Evolutionary conservation across 768 basidiomycete species (phyloP).

Genomic region (Clavulina sp.): DNA sequence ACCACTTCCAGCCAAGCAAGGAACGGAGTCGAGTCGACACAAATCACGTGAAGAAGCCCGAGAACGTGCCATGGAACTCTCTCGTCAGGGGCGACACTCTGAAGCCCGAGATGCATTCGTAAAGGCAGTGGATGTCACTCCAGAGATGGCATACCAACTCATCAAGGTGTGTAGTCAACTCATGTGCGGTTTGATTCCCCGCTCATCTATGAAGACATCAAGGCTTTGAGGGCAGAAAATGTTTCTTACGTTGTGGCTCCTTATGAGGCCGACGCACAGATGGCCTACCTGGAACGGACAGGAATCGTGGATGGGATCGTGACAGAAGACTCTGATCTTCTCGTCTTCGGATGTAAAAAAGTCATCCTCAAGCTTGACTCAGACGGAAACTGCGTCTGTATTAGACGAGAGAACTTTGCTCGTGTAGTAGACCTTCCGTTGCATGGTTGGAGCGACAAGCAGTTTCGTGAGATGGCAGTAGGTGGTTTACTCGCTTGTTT

Average conservation of each 20-base stretch:
- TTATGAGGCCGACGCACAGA: constrained; percentile 96
- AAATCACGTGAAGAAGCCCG: constrained; percentile 55
- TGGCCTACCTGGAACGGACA: constrained; percentile 72
- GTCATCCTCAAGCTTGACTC: constrained; percentile 88
- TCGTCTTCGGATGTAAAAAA: constrained; percentile 88
- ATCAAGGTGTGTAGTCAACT: constrained; percentile 54
- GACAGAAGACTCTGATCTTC: constrained; percentile 94
- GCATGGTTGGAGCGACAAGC: constrained; percentile 71
- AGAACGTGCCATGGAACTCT: constrained; percentile 50
- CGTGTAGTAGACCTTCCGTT: constrained; percentile 49
- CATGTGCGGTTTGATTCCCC: constrained; percentile 8
- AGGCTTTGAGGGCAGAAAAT: constrained; percentile 73
- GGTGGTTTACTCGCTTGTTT: constrained; percentile 8
- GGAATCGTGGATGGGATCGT: constrained; percentile 81
- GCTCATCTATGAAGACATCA: neutral
- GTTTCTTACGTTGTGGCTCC: constrained; percentile 86
- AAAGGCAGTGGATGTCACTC: constrained; percentile 88
- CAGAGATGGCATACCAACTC: constrained; percentile 92
- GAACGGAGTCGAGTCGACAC: constrained; percentile 69
- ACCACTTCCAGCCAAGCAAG: constrained; percentile 82
- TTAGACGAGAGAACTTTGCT: constrained; percentile 22
- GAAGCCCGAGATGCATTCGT: constrained; percentile 80
- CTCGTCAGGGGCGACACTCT: constrained; percentile 56
- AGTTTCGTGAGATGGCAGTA: constrained; percentile 80
- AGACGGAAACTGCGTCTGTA: constrained; percentile 24